phyloP scores from a whole-genome alignment of 768 basidiomycete genomes.

The Suillus decipiens region DNA sequence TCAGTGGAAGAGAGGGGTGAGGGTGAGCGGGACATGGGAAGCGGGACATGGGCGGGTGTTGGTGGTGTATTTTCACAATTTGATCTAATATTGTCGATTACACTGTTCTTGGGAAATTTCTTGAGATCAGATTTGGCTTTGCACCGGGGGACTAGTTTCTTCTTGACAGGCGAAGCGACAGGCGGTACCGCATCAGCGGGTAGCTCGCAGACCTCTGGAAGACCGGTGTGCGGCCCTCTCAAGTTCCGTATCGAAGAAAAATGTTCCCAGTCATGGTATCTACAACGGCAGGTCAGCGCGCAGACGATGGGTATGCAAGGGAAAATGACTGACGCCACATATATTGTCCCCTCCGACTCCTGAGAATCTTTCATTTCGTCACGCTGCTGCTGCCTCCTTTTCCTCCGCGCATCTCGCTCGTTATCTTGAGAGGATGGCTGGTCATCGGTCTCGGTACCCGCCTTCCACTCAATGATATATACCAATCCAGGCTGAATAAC shows the following conservation, averaged over 20 bases:
- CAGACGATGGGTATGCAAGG: conserved; percentile 12
- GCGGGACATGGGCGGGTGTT: conserved; percentile 36
- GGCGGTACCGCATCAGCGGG: conserved; percentile 33
- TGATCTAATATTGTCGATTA: conserved; percentile 23
- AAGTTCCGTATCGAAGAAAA: conserved; percentile 92
- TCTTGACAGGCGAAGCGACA: conserved; percentile 34
- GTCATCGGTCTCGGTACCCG: conserved; percentile 49
- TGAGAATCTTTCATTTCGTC: conserved; percentile 38
- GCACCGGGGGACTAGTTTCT: conserved; percentile 35
- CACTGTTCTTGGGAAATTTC: conserved; percentile 20
- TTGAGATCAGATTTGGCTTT: conserved; percentile 30
- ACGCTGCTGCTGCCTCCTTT: conserved; percentile 22
- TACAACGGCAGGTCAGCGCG: conserved; percentile 30
- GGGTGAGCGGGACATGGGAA: conserved; percentile 40
- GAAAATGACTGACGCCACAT: conserved; percentile 75
- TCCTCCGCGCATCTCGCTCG: conserved; percentile 4
- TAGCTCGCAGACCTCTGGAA: conserved; percentile 62
- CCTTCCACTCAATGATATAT: conserved; percentile 84
- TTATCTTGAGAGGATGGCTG: conserved; percentile 21
- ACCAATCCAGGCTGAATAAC: conserved; percentile 91
- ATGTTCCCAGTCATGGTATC: conserved; percentile 94
- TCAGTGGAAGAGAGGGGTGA: conserved; percentile 33
- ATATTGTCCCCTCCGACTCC: conserved; percentile 55
- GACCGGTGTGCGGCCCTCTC: conserved; percentile 77
- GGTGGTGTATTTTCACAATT: conserved; percentile 25